phyloP scores from a whole-genome alignment of 495 filamentous ascomycete species.

The Aspergillus sparsus region DNA sequence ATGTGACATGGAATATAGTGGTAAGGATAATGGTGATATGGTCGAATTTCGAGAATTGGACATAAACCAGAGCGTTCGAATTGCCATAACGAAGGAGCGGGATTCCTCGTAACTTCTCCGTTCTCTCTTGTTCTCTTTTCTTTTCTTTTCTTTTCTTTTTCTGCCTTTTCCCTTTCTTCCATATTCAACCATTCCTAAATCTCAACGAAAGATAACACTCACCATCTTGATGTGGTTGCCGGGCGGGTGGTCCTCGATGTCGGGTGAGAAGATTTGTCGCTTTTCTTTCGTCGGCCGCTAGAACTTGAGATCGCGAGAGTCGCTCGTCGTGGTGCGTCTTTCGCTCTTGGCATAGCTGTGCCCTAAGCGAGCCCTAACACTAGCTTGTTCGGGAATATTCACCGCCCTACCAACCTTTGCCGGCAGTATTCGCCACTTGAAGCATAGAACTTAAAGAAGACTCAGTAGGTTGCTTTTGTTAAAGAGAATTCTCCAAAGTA shows the following conservation, averaged over 20 bases:
- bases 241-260: slow-evolving; percentile 52
- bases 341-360: slow-evolving; percentile 44
- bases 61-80: slow-evolving; percentile 1
- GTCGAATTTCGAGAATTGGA: slow-evolving; percentile 15
- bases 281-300: slow-evolving; percentile 47
- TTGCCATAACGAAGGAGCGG: slow-evolving; percentile 18
- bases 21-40: slow-evolving; percentile 18
- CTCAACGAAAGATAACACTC: slow-evolving; percentile 37
- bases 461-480: background rate
- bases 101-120: too few species aligned
- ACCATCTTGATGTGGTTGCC: slow-evolving; percentile 60
- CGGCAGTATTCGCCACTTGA: slow-evolving; percentile 14
- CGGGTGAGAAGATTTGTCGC: slow-evolving; percentile 48
- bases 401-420: slow-evolving; percentile 15
- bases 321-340: slow-evolving; percentile 45
- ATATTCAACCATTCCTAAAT: slow-evolving; percentile 14
- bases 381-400: slow-evolving; percentile 28
- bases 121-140: background rate
- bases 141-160: slow-evolving; percentile 15
- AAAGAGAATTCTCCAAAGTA: background rate
- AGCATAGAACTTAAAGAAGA: too few species aligned
- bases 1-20: background rate
- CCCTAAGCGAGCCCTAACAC: slow-evolving; percentile 54
- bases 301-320: slow-evolving; percentile 34
- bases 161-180: slow-evolving; percentile 4